These are phyloP conservation scores for Aaosphaeria pasadenensis DNA, from an alignment of 2,329 filamentous ascomycete species.

Conservation along the genomic window DNA sequence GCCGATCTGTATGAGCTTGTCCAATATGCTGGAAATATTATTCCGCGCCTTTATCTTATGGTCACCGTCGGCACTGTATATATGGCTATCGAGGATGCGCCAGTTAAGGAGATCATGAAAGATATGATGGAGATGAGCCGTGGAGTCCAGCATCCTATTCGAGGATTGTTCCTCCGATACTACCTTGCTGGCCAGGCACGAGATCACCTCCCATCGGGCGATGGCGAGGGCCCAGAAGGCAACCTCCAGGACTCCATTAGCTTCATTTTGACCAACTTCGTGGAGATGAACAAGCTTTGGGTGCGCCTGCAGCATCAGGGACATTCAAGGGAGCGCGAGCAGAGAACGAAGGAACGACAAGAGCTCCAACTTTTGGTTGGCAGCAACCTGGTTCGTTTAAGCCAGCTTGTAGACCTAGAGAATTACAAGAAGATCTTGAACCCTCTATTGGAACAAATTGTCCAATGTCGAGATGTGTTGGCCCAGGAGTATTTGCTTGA, in stretches of 20 bases:
- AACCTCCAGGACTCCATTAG: constrained; percentile 97
- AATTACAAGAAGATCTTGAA: constrained; percentile 91
- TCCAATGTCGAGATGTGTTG: constrained; percentile 94
- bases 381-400: constrained; percentile 91
- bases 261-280: constrained; percentile 97
- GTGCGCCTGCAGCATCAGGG: constrained; percentile 96
- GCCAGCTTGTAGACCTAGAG: constrained; percentile 91
- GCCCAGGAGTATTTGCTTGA: constrained; percentile 97
- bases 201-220: constrained; percentile 78
- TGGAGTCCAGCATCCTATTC: constrained; percentile 93
- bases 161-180: constrained; percentile 91
- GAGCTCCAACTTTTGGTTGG: constrained; percentile 94
- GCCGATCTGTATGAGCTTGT: constrained; percentile 97
- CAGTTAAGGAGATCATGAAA: constrained; percentile 99
- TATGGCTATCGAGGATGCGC: constrained; percentile 97
- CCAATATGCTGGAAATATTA: constrained; percentile 96
- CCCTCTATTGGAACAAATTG: constrained; percentile 90
- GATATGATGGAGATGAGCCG: constrained; percentile 99
- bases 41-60: constrained; percentile 96
- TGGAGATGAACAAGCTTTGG: constrained; percentile 99
- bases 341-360: constrained; percentile 89
- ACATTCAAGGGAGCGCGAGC: constrained; percentile 89
- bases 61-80: constrained; percentile 98
- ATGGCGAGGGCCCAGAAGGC: constrained; percentile 86
- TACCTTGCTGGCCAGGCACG: constrained; percentile 93